phyloP scores from a whole-genome alignment of 2,329 filamentous ascomycete species.

The Diplocarpon rosae region DNA sequence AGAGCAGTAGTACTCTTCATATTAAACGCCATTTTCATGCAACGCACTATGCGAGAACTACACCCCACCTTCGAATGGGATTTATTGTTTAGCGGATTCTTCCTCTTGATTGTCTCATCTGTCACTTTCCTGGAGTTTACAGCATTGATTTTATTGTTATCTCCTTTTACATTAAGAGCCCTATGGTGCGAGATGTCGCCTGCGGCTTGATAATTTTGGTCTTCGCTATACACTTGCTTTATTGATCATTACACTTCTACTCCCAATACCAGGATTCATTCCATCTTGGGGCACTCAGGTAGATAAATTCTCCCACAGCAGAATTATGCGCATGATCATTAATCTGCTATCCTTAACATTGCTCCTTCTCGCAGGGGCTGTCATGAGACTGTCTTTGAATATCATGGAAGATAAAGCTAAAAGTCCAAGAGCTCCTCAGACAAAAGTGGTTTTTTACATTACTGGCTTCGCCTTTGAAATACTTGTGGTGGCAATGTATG shows the following conservation, averaged over 20 bases:
- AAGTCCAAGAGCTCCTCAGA: slow-evolving; percentile 30
- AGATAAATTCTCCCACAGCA: slow-evolving; percentile 55
- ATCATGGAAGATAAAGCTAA: slow-evolving; percentile 1
- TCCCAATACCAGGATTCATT: slow-evolving; percentile 47
- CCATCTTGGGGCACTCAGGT: slow-evolving; percentile 32
- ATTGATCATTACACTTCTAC: slow-evolving; percentile 48
- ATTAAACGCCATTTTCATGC: slow-evolving; percentile 65
- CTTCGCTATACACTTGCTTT: slow-evolving; percentile 16
- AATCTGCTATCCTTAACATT: slow-evolving; percentile 40
- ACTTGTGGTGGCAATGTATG: slow-evolving; percentile 55
- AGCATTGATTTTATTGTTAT: slow-evolving; percentile 53
- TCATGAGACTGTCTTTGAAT: slow-evolving; percentile 47
- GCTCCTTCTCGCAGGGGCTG: slow-evolving; percentile 55
- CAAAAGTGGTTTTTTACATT: slow-evolving; percentile 62
- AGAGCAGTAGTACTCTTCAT: slow-evolving; percentile 60
- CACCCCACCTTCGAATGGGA: slow-evolving; percentile 64
- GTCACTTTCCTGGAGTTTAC: slow-evolving; percentile 47
- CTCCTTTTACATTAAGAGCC: slow-evolving; percentile 52
- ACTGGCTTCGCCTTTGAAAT: slow-evolving; percentile 72
- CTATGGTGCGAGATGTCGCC: slow-evolving; percentile 34
- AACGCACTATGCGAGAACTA: slow-evolving; percentile 61
- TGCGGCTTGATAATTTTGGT: slow-evolving; percentile 11
- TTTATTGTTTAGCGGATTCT: slow-evolving; percentile 35
- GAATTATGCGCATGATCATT: slow-evolving; percentile 47
- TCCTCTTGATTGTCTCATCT: slow-evolving; percentile 47